These are phyloP conservation scores for Cutaneotrichosporon sp. DNA, from an alignment of 1,284 basidiomycete species.

Conservation along the genomic window DNA sequence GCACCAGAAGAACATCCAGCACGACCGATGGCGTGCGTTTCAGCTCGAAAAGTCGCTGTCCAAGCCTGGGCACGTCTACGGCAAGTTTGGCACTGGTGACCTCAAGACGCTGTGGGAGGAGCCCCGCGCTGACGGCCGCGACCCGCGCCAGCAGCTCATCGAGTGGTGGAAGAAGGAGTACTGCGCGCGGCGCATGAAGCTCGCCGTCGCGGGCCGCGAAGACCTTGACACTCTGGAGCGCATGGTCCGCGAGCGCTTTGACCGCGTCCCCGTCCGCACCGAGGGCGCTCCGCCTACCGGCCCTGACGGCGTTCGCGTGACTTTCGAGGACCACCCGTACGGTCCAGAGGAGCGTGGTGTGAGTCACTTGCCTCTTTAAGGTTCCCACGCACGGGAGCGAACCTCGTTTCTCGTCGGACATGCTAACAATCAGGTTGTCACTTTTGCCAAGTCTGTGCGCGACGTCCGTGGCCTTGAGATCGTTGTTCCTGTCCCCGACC, in stretches of 20 bases:
- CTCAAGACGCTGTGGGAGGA: constrained; percentile 73
- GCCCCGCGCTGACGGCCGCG: constrained; percentile 63
- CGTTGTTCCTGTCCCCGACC: constrained; percentile 82
- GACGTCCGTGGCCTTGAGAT: constrained; percentile 84
- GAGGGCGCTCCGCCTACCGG: constrained; percentile 40
- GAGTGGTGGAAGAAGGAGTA: constrained; percentile 96
- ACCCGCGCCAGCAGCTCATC: constrained; percentile 85
- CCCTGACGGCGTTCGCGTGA: constrained; percentile 45
- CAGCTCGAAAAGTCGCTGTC: constrained; percentile 91
- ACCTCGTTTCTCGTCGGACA: background rate
- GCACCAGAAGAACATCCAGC: constrained; percentile 96
- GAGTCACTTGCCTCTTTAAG: constrained; percentile 48
- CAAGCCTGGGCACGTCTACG: constrained; percentile 78
- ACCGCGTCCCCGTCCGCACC: constrained; percentile 44
- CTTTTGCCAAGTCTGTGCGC: constrained; percentile 88
- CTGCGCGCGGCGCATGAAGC: constrained; percentile 88
- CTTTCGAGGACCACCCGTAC: constrained; percentile 74
- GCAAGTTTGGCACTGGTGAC: constrained; percentile 90
- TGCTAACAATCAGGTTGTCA: constrained; percentile 62
- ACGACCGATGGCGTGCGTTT: constrained; percentile 94
- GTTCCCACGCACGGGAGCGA: background rate
- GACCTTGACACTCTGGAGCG: constrained; percentile 48
- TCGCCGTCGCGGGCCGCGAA: constrained; percentile 89
- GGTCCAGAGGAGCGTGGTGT: constrained; percentile 72
- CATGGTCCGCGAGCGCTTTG: constrained; percentile 50